A percentile compares a stretch with the other conserved stretches of the same genome.
phyloP scores from a whole-genome alignment of 768 basidiomycete genomes.

The Pleurotus tuber-regium region DNA sequence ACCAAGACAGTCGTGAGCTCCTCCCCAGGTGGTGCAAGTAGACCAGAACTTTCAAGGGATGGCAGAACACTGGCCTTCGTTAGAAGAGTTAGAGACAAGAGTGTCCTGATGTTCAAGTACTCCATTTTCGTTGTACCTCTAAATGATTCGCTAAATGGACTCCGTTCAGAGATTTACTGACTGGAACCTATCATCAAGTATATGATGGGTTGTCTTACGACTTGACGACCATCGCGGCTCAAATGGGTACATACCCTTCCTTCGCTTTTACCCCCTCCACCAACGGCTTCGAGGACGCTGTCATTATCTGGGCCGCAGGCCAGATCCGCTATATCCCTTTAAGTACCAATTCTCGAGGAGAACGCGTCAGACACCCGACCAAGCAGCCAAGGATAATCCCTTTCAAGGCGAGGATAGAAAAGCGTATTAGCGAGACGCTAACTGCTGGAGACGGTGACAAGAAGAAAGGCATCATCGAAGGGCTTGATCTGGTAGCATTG shows the following conservation, averaged over 20 bases:
- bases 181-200: conserved; percentile 60
- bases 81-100: conserved; percentile 68
- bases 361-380: conserved; percentile 37
- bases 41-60: conserved; percentile 69
- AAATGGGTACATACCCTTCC: conserved; percentile 79
- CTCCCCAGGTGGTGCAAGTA: conserved; percentile 68
- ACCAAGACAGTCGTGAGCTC: conserved; percentile 52
- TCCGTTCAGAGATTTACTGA: conserved; percentile 53
- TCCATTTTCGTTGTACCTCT: conserved; percentile 10
- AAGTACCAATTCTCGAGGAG: conserved; percentile 45
- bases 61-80: conserved; percentile 72
- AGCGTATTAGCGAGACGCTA: conserved; percentile 63
- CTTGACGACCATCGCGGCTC: conserved; percentile 58
- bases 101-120: conserved; percentile 70
- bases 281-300: conserved; percentile 39
- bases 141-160: background rate
- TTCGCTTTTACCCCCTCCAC: conserved; percentile 60
- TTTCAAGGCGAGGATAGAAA: conserved; percentile 63
- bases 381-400: conserved; percentile 46
- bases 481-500: conserved; percentile 44
- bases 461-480: background rate
- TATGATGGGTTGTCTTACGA: conserved; percentile 75
- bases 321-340: conserved; percentile 66
- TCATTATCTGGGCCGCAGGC: conserved; percentile 75
- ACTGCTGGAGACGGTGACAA: conserved; percentile 27